These are phyloP conservation scores for Lactarius trivialis DNA, from an alignment of 768 basidiomycete genomes.

Conservation along the genomic window DNA sequence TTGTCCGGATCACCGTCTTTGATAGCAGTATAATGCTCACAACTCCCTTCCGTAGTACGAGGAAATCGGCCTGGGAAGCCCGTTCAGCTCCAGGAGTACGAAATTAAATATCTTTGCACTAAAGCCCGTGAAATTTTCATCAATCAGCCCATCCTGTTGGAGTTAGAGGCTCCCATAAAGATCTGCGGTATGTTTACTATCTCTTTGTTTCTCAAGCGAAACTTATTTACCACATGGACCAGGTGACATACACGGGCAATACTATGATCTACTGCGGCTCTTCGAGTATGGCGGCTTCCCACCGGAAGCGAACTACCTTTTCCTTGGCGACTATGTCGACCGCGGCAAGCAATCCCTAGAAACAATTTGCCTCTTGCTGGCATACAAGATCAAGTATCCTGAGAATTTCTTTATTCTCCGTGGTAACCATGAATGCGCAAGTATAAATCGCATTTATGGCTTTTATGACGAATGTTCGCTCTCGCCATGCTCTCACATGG, in stretches of 20 bases:
- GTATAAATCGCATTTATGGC: conserved; percentile 99
- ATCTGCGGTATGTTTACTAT: conserved; percentile 77
- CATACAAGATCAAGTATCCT: conserved; percentile 99
- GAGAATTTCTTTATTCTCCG: conserved; percentile 99
- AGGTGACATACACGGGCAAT: conserved; percentile 99
- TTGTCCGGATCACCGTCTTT: background rate
- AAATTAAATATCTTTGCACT: conserved; percentile 98
- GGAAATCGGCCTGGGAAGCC: conserved; percentile 98
- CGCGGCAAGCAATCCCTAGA: conserved; percentile 98
- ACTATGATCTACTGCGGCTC: conserved; percentile 94
- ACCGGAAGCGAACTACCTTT: conserved; percentile 99
- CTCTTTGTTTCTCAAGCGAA: background rate
- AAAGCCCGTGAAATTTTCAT: conserved; percentile 99
- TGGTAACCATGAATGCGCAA: conserved; percentile 98
- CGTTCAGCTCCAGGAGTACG: conserved; percentile 96
- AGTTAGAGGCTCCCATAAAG: conserved; percentile 99
- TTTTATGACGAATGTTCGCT: conserved; percentile 98
- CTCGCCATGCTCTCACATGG: background rate
- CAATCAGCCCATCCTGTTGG: conserved; percentile 95
- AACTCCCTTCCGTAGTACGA: conserved; percentile 53
- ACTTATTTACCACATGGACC: conserved; percentile 13
- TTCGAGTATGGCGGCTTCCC: conserved; percentile 99
- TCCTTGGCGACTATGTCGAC: conserved; percentile 99
- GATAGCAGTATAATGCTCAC: conserved; percentile 3
- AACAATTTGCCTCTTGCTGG: conserved; percentile 97